Base-by-base conservation (phyloP, 2,329 filamentous ascomycete species). In the Trichoderma lentiforme region DNA sequence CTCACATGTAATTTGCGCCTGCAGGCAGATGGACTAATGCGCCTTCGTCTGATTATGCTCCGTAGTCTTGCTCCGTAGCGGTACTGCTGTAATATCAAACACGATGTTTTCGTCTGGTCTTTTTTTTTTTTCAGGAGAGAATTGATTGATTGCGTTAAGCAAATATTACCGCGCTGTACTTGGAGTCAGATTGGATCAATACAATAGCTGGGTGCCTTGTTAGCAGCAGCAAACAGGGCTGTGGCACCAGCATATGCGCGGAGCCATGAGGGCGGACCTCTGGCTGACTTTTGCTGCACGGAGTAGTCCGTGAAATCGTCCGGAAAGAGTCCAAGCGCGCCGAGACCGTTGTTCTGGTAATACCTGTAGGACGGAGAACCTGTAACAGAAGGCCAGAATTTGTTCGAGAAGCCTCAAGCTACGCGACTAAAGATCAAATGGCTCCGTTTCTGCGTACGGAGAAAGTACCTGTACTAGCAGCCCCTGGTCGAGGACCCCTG, bases 331-430 rank as follows among this genome's bases (percentile, higher is more conserved):
- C 64, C 56, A 69, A 47, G 66, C 66, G 66, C 15, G 18, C 53
- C 34, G 12, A 61, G 56, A 47, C 53, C 39, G 56, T 60, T 69
- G 56, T 51, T 69, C 64, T 69, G 26, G 53, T 32, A 34, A 24
- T 68, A 32, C 47, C 47, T 53, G 47, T 24, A 34, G 66, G 34
- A 60, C 56, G 56, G 36, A 51, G 28, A 53, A 24, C 21, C 47
- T 53, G 47, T 18, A 58, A 58, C 53, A 30, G 51, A 43, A 57
- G 51, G 15, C 64, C 30, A 67, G 15, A 34, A 56, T 67, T 67
- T 67, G 64, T 67, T 67, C 64, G 64, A 67, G 64, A 67, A 67
- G 64, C 64, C 51, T 67, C 51, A 14, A 32, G 51, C 53, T 39
- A 58, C 64, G 64, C 64, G 51, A 58, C 51, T 43, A 58, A 56